Conservation (phyloP, 2,329 filamentous ascomycete genomes). For the Claviceps maximensis region DNA sequence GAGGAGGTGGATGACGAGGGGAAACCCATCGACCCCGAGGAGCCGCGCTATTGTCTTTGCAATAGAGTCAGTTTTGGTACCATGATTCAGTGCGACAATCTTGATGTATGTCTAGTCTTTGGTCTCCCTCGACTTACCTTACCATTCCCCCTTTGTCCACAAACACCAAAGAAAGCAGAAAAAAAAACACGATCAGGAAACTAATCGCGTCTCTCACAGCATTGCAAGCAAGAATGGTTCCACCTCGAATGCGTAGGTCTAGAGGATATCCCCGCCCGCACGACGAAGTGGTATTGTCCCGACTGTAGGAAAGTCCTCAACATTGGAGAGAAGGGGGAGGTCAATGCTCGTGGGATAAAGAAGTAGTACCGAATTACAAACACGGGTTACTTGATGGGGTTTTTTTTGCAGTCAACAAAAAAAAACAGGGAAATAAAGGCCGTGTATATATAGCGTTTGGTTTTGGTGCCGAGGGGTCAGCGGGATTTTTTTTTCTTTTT, state of each 20-base stretch:
- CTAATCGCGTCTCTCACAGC: conserved; percentile 16
- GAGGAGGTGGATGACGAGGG: conserved; percentile 56
- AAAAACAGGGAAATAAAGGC: not conserved
- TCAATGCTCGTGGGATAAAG: conserved; percentile 43
- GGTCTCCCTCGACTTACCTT: not conserved
- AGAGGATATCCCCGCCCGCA: conserved; percentile 52
- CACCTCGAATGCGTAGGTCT: conserved; percentile 67
- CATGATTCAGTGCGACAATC: conserved; percentile 75
- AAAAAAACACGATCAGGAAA: no score
- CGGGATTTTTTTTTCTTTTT: not conserved
- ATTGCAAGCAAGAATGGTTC: conserved; percentile 77
- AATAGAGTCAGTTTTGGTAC: conserved; percentile 68
- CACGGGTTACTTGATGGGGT: not conserved
- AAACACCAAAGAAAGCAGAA: no score
- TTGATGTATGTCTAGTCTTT: conserved; percentile 44
- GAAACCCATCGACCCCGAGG: conserved; percentile 59
- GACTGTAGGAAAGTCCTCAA: conserved; percentile 53
- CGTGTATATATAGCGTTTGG: not conserved
- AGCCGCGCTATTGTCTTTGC: conserved; percentile 66
- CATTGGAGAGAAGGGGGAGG: conserved; percentile 50
- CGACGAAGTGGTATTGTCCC: conserved; percentile 76
- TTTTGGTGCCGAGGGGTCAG: no score
- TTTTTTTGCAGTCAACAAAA: not conserved
- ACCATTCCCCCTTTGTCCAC: no score
- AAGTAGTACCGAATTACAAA: conserved; percentile 16